Base-by-base conservation (phyloP, 768 basidiomycete species). In the Russula sp. region DNA sequence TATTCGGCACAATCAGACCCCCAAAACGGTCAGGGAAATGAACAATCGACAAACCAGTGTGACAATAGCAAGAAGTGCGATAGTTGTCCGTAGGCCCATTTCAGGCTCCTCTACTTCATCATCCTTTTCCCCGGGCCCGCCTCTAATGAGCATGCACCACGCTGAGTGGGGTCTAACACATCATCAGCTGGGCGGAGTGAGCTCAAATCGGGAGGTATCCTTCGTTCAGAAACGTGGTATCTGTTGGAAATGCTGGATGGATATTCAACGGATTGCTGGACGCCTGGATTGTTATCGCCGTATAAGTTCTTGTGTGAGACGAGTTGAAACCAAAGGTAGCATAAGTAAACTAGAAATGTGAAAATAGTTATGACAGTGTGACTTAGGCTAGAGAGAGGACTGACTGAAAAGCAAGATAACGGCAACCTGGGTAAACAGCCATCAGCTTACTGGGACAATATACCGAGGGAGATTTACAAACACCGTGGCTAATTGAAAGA, bases 261-360 rank as follows among this genome's bases (percentile, higher is more conserved):
- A 30, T 67, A 63, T 42, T 20, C 2, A 6, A 63, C 44, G 3
- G 61, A 57, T 28, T 63, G 32, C 49, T 44, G 56, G n/a, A 53
- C 46, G 5, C 32, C 28, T 10, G 51, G 22, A 30, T 58, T 38
- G n/a, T 63, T 5, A 49, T 81, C 83, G n/a, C 77, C 74, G 72
- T 83, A 86, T 42, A 85, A 74, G 65, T 83, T 75, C 61, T 75
- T 76, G 70, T 84, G 84, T 5, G 83, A 83, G 77, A 79, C 83
- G 16, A 85, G 77, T 71, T 83, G 83, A 70, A 84, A 84, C 61
- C 83, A 71, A 40, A 84, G 75, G 69, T 81, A 83, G 24, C 75
- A 73, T 28, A 73, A 65, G 69, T 86, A 86, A 63, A 83, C 83
- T 84, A 36, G 48, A 63, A 28, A n/a, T 36, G 57, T 13, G 24